phyloP scores from a whole-genome alignment of 345 rosid species.

The Anacardium occidentale region DNA sequence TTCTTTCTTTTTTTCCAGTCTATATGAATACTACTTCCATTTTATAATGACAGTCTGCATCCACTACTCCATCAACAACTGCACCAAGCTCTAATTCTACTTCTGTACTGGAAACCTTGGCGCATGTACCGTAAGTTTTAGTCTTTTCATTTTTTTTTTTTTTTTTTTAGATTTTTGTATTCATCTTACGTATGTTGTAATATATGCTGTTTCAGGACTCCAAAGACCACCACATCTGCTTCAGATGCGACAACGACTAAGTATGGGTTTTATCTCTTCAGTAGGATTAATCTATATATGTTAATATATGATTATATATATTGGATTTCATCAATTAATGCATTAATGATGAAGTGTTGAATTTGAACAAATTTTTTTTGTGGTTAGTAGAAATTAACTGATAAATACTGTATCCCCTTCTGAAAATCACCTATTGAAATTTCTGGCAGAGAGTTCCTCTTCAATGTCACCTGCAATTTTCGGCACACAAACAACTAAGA shows the following conservation, averaged over 20 bases:
- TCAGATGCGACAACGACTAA: constrained; percentile 36
- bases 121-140: constrained; percentile 56
- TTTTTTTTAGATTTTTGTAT: constrained; percentile 8
- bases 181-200: constrained; percentile 10
- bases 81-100: constrained; percentile 41
- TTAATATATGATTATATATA: background rate
- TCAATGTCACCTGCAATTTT: too few species aligned
- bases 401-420: too few species aligned
- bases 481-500: too few species aligned
- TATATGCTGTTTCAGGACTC: constrained; percentile 28
- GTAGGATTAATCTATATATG: background rate
- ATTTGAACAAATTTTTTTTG: background rate
- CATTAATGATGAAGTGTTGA: background rate
- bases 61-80: constrained; percentile 43
- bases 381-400: background rate
- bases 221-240: constrained; percentile 31
- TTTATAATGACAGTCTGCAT: constrained; percentile 48
- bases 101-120: constrained; percentile 46
- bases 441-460: too few species aligned
- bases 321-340: background rate
- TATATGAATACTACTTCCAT: constrained; percentile 10
- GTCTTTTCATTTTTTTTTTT: background rate
- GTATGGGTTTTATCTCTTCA: constrained; percentile 34
- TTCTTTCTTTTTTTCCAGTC: background rate
- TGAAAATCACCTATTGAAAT: too few species aligned